These are phyloP conservation scores for Hypsizygus marmoreus DNA, from an alignment of 768 basidiomycete genomes.

Conservation along the genomic window DNA sequence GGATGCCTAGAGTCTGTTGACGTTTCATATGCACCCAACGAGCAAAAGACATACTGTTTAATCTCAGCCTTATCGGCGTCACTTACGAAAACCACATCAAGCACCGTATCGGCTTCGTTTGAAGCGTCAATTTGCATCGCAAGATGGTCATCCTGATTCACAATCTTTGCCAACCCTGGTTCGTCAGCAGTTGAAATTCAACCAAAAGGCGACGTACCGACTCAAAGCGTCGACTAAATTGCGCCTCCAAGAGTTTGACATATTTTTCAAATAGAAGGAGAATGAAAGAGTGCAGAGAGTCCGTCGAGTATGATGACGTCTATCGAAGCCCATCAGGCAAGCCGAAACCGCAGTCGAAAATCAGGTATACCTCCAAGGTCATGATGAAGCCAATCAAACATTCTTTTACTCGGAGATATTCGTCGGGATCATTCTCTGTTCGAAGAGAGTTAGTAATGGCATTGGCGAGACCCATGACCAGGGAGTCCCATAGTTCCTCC, in stretches of 20 bases:
- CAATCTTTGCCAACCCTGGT: no score
- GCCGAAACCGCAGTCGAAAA: neutral
- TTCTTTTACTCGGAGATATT: slow-evolving; percentile 83
- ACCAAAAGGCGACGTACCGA: slow-evolving; percentile 58
- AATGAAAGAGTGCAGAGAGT: slow-evolving; percentile 80
- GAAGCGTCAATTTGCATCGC: slow-evolving; percentile 74
- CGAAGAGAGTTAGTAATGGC: slow-evolving; percentile 74
- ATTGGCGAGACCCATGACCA: slow-evolving; percentile 71
- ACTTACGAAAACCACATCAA: slow-evolving; percentile 84
- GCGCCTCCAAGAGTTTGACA: slow-evolving; percentile 73
- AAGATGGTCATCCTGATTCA: slow-evolving; percentile 83
- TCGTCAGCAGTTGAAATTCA: no score
- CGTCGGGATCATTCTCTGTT: slow-evolving; percentile 77
- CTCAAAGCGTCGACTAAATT: slow-evolving; percentile 83
- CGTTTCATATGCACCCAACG: neutral
- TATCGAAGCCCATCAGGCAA: slow-evolving; percentile 27
- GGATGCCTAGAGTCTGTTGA: slow-evolving; percentile 45
- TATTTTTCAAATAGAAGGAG: slow-evolving; percentile 92
- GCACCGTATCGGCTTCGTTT: slow-evolving; percentile 68
- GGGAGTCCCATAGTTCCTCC: slow-evolving; percentile 92
- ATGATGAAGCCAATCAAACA: slow-evolving; percentile 83
- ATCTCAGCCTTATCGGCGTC: slow-evolving; percentile 65
- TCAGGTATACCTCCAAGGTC: slow-evolving; percentile 77
- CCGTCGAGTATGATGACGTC: slow-evolving; percentile 87
- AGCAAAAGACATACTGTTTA: slow-evolving; percentile 43